Evolutionary conservation across 2,329 filamentous ascomycete species (phyloP).

Genomic region (Verticillium isaacii): DNA sequence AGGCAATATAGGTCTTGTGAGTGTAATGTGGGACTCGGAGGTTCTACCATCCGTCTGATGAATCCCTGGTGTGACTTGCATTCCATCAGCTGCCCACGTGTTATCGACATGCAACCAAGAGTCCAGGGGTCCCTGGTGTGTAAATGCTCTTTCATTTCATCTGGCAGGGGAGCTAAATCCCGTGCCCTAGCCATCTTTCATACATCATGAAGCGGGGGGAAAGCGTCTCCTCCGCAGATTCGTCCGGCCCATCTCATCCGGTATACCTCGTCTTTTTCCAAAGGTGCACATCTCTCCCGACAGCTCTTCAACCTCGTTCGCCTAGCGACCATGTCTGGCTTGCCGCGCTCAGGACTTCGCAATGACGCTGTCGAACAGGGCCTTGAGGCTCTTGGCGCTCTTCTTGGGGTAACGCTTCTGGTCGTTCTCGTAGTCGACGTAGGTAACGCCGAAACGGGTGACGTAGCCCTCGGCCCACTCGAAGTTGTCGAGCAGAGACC

Average conservation of each 20-base stretch:
- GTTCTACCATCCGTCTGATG: background rate
- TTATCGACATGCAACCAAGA: background rate
- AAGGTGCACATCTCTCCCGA: background rate
- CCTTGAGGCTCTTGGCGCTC: slow-evolving; percentile 67
- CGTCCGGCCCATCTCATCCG: background rate
- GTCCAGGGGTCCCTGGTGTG: background rate
- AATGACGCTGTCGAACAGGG: slow-evolving; percentile 67
- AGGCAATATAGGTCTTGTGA: background rate
- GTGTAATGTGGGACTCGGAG: background rate
- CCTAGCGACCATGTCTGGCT: background rate
- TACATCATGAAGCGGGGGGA: background rate
- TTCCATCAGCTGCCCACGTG: background rate
- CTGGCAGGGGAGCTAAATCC: background rate
- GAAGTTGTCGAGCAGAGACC: slow-evolving; percentile 88
- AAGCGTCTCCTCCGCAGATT: background rate
- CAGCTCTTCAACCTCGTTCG: background rate
- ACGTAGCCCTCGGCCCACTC: slow-evolving; percentile 91
- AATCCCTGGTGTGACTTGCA: background rate
- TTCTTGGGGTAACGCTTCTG: slow-evolving; percentile 82
- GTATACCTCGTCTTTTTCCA: background rate
- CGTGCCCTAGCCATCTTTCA: background rate
- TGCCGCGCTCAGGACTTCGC: slow-evolving; percentile 44
- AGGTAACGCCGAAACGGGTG: slow-evolving; percentile 80
- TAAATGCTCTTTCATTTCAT: background rate
- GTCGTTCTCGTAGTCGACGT: slow-evolving; percentile 73